phyloP scores from a whole-genome alignment of 2,329 filamentous ascomycete species.

The Ceratocystis ficicola region DNA sequence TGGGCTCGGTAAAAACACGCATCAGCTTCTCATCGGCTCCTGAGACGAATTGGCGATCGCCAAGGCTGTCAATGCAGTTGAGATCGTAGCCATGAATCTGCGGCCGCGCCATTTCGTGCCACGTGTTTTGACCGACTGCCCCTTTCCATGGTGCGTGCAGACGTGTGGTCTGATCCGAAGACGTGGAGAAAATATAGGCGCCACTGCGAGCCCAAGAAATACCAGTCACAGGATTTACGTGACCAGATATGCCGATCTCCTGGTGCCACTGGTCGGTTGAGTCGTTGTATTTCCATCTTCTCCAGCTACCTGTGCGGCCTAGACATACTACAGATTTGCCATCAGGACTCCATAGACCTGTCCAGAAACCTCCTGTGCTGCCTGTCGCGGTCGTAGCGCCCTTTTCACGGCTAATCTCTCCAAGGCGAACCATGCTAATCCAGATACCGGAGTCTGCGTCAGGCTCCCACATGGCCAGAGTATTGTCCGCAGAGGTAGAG shows the following conservation, averaged over 20 bases:
- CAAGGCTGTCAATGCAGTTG: constrained; percentile 77
- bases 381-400: constrained; percentile 93
- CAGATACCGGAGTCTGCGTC: constrained; percentile 78
- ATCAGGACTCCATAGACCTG: constrained; percentile 71
- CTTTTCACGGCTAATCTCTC: constrained; percentile 89
- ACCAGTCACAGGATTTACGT: constrained; percentile 68
- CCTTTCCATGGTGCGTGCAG: constrained; percentile 69
- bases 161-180: constrained; percentile 83
- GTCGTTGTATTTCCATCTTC: constrained; percentile 60
- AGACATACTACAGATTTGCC: constrained; percentile 66
- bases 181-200: constrained; percentile 75
- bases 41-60: constrained; percentile 67
- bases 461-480: constrained; percentile 81
- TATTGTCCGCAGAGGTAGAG: constrained; percentile 89
- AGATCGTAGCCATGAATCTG: constrained; percentile 98
- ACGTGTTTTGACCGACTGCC: constrained; percentile 39
- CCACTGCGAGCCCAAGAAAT: constrained; percentile 75
- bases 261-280: constrained; percentile 61
- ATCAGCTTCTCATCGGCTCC: constrained; percentile 97
- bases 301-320: constrained; percentile 86
- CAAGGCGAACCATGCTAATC: constrained; percentile 73
- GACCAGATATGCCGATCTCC: constrained; percentile 65
- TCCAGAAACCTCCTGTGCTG: constrained; percentile 94
- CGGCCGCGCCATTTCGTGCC: constrained; percentile 91
- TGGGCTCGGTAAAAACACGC: constrained; percentile 84